These are phyloP conservation scores for Elongisporangium senticosum DNA, from an alignment of 352 stramenopile genomes.

Conservation along the genomic window DNA sequence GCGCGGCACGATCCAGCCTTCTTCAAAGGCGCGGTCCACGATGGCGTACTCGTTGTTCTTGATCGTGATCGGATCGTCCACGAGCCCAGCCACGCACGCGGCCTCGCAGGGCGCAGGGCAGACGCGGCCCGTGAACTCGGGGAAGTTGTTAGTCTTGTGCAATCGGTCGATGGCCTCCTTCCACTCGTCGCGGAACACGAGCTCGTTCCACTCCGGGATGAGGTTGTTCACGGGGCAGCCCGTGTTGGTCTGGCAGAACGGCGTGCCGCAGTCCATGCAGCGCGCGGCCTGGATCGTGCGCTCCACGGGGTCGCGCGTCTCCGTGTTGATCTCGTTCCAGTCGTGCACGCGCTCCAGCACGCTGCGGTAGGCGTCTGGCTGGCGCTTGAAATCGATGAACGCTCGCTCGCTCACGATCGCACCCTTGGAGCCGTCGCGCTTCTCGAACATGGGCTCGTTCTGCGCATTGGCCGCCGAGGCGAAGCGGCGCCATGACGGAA, in stretches of 20 bases:
- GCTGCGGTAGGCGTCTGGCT: slow-evolving; percentile 92
- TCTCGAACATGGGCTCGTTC: slow-evolving; percentile 30
- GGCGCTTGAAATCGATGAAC: slow-evolving; percentile 79
- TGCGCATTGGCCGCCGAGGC: slow-evolving; percentile 16
- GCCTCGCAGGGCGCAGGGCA: slow-evolving; percentile 96
- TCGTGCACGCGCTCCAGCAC: slow-evolving; percentile 91
- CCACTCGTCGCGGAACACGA: slow-evolving; percentile 97
- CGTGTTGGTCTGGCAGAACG: slow-evolving; percentile 98
- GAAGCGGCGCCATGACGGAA: slow-evolving; percentile 16
- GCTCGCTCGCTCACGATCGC: slow-evolving; percentile 66
- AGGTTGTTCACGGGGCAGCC: slow-evolving; percentile 97
- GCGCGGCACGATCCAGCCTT: slow-evolving; percentile 93
- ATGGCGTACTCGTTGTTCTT: slow-evolving; percentile 99
- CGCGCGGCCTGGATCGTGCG: slow-evolving; percentile 93
- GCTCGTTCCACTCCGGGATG: slow-evolving; percentile 98
- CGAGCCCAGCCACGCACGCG: slow-evolving; percentile 93
- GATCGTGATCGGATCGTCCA: slow-evolving; percentile 96
- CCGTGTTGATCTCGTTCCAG: slow-evolving; percentile 97
- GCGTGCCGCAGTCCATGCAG: slow-evolving; percentile 99
- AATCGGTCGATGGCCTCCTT: slow-evolving; percentile 94
- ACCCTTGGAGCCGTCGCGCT: slow-evolving; percentile 64
- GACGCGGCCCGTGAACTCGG: slow-evolving; percentile 97
- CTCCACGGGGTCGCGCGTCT: slow-evolving; percentile 81
- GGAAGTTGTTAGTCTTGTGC: slow-evolving; percentile 99
- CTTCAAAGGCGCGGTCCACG: slow-evolving; percentile 94